Evolutionary conservation across 2,329 filamentous ascomycete genomes (phyloP), one percentile per base, ranked within the genome.

Genomic region (Lachnellula cervina): DNA sequence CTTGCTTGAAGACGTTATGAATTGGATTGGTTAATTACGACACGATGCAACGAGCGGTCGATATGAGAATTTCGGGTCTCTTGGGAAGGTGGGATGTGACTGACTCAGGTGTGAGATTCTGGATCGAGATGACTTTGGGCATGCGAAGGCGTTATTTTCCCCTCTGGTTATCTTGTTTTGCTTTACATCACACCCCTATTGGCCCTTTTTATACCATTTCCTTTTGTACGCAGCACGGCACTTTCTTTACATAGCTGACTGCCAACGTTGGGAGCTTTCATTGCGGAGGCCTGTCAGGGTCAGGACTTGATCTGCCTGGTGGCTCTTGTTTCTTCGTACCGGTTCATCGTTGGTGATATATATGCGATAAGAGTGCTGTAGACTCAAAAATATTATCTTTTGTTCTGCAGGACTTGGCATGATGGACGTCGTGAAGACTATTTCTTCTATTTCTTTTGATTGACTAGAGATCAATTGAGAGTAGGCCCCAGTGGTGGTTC

Each of bases 131-230:
- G 21, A 21, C 49, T 53, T 35, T 54, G 45, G 55, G 51, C 55
- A 52, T 52, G 23, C 25, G 11, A 53, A n/a, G 55, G 51, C 51
- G 51, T 57, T 57, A 19, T 51, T 49, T 47, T 11, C 34, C 21
- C 16, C 47, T 50, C 40, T 49, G 8, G 23, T 44, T 56, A 23
- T 49, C 40, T 28, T 44, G 42, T 44, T 43, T 44, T 54, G 46
- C 51, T 51, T 46, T 54, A 51, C 28, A 51, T 51, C 21, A 54
- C 47, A 25, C 40, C 25, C 17, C 38, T 45, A n/a, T 51, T 51
- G 44, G 37, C 11, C 32, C 14, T 32, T 51, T 21, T 46, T 54
- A 54, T 54, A 54, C 55, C 51, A 57, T 51, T 50, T 57, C 25
- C 37, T 52, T 55, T 51, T 40, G 16, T 38, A 25, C 21, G 6